Evolutionary conservation across 2,329 filamentous ascomycete species (phyloP).

Genomic region (Metarhizium robertsii): DNA sequence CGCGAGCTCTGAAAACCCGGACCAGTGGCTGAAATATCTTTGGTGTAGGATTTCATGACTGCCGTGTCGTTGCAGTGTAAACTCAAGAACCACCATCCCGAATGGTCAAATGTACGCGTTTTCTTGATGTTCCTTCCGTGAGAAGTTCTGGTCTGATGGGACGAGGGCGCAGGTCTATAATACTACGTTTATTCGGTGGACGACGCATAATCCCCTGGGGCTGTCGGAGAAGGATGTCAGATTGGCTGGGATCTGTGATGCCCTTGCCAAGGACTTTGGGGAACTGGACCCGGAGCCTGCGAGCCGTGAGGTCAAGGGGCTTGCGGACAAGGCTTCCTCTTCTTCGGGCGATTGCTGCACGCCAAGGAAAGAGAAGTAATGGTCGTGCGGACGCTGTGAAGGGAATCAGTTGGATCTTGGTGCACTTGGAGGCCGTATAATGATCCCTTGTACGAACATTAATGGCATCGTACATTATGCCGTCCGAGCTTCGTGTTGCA

Average conservation of each 20-base stretch:
- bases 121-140: neutral
- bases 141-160: neutral
- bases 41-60: slow-evolving; percentile 64
- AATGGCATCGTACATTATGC: neutral
- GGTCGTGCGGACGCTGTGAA: neutral
- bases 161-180: slow-evolving; percentile 50
- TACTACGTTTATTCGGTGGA: slow-evolving; percentile 62
- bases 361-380: slow-evolving; percentile 25
- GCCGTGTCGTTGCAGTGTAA: slow-evolving; percentile 59
- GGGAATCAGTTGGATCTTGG: too few relatives aligned
- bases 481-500: neutral
- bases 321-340: slow-evolving; percentile 36
- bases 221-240: slow-evolving; percentile 54
- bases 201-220: slow-evolving; percentile 57
- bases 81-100: slow-evolving; percentile 60
- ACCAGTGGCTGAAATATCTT: neutral
- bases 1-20: neutral
- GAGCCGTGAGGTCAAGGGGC: slow-evolving; percentile 28
- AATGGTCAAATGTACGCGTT: slow-evolving; percentile 59
- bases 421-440: neutral
- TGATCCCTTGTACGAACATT: neutral
- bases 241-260: slow-evolving; percentile 55
- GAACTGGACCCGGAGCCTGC: slow-evolving; percentile 33
- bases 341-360: slow-evolving; percentile 45
- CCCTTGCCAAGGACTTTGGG: slow-evolving; percentile 45